Percentiles rank a stretch among this genome's conserved stretches.
Evolutionary conservation across 352 stramenopile genomes (phyloP).

Genomic region (Globisporangium radiosum): DNA sequence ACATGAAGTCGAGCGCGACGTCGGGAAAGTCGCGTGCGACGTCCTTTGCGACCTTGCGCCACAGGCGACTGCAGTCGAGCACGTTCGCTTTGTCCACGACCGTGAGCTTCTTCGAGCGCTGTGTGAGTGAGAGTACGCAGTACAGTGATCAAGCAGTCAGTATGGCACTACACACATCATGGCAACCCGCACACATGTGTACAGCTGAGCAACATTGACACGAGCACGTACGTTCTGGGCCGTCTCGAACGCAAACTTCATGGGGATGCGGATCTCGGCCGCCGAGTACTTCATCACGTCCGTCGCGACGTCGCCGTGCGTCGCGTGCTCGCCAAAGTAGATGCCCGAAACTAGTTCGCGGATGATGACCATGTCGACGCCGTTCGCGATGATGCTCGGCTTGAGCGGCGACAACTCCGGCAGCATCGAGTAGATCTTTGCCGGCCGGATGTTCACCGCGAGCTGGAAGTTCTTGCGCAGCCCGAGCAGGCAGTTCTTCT

Average conservation of each 20-base stretch:
- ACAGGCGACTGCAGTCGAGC: conserved; percentile 93
- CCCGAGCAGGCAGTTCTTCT: conserved; percentile 96
- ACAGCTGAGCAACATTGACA: not conserved
- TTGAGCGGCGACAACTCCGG: conserved; percentile 97
- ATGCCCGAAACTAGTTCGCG: conserved; percentile 98
- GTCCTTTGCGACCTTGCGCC: conserved; percentile 90
- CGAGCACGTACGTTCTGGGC: conserved; percentile 53
- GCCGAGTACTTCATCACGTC: conserved; percentile 99
- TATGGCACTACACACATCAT: too few relatives aligned
- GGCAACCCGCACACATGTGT: too few relatives aligned
- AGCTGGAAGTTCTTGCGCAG: conserved; percentile 97
- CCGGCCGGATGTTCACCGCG: conserved; percentile 97
- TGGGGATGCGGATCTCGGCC: conserved; percentile 82
- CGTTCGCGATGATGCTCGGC: conserved; percentile 92
- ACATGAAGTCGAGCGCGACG: conserved; percentile 96
- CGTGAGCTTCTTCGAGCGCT: conserved; percentile 93
- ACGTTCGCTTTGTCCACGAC: conserved; percentile 99
- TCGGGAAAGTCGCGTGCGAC: conserved; percentile 89
- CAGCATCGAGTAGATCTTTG: conserved; percentile 97
- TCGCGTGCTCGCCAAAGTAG: conserved; percentile 95
- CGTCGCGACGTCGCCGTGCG: conserved; percentile 55
- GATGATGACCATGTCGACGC: conserved; percentile 98
- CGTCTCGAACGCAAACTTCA: conserved; percentile 85
- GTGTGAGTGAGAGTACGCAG: conserved; percentile 31
- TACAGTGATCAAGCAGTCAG: conserved; percentile 21